Percentiles rank a stretch among this genome's conserved stretches.
These are phyloP conservation scores for Ustilago crameri DNA, from an alignment of 1,284 basidiomycete genomes.

Conservation along the genomic window DNA sequence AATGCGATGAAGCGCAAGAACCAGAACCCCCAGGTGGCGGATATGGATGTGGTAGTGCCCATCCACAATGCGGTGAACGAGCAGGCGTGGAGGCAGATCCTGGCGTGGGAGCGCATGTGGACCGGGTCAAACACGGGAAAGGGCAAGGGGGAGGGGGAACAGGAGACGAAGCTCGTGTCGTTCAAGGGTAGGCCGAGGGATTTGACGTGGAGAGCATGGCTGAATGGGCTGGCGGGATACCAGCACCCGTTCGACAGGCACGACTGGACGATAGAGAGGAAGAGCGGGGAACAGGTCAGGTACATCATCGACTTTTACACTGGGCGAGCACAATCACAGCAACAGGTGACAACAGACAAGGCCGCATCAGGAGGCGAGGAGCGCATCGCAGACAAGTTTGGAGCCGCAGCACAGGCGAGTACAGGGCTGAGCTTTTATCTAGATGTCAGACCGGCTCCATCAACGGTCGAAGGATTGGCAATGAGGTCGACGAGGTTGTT, in stretches of 20 bases:
- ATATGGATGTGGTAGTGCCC: conserved; percentile 95
- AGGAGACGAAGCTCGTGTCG: conserved; percentile 80
- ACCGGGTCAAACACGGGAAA: conserved; percentile 7
- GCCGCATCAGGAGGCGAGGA: not conserved
- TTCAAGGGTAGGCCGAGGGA: conserved; percentile 74
- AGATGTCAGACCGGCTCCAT: conserved; percentile 91
- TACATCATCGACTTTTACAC: conserved; percentile 99
- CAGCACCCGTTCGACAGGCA: conserved; percentile 94
- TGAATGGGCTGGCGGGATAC: conserved; percentile 90
- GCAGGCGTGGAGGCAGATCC: conserved; percentile 88
- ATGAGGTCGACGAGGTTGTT: conserved; percentile 72
- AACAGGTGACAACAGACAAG: conserved; percentile 55
- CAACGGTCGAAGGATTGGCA: conserved; percentile 86
- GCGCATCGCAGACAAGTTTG: conserved; percentile 18
- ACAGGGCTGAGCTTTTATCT: conserved; percentile 79
- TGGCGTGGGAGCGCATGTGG: conserved; percentile 81
- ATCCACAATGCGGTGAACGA: conserved; percentile 99
- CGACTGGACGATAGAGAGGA: conserved; percentile 92
- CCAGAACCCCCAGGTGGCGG: conserved; percentile 75
- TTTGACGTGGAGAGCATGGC: conserved; percentile 81
- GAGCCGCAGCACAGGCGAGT: conserved; percentile 19
- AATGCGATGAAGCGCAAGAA: conserved; percentile 89
- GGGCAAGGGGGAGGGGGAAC: conserved; percentile 5
- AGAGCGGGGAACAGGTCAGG: conserved; percentile 82
- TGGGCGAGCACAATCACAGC: conserved; percentile 73